Evolutionary conservation across 768 basidiomycete genomes (phyloP).

Genomic region (Serendipita sp.): DNA sequence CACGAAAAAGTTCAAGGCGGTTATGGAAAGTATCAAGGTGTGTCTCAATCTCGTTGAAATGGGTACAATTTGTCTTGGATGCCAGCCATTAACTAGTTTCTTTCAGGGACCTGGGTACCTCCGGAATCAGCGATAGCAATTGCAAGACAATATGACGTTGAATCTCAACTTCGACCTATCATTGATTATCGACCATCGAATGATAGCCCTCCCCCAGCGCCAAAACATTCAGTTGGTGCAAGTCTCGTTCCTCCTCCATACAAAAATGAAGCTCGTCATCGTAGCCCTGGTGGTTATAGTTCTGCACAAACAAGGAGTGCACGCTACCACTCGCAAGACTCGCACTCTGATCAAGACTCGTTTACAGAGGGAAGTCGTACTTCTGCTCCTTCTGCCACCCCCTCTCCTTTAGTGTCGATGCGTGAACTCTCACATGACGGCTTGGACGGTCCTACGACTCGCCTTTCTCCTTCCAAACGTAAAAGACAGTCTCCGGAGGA

Average conservation of each 20-base stretch:
- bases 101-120: slow-evolving; percentile 86
- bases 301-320: neutral
- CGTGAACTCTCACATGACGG: neutral
- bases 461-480: neutral
- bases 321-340: neutral
- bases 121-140: slow-evolving; percentile 74
- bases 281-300: neutral
- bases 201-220: slow-evolving; percentile 74
- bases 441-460: neutral
- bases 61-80: neutral
- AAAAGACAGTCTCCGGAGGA: slow-evolving; percentile 4
- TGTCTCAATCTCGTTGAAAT: slow-evolving; percentile 13
- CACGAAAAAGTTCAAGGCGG: slow-evolving; percentile 99
- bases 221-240: slow-evolving; percentile 81
- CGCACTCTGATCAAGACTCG: slow-evolving; percentile 2
- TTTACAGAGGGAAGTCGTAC: neutral
- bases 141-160: slow-evolving; percentile 87
- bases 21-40: slow-evolving; percentile 98
- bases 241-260: slow-evolving; percentile 18
- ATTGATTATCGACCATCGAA: slow-evolving; percentile 84
- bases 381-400: slow-evolving; percentile 2
- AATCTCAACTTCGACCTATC: slow-evolving; percentile 70
- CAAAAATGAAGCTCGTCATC: neutral
- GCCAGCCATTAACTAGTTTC: neutral
- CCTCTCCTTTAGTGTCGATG: neutral